Base-by-base conservation (phyloP, 2,329 filamentous ascomycete genomes). In the Dendrostoma leiphaemia region DNA sequence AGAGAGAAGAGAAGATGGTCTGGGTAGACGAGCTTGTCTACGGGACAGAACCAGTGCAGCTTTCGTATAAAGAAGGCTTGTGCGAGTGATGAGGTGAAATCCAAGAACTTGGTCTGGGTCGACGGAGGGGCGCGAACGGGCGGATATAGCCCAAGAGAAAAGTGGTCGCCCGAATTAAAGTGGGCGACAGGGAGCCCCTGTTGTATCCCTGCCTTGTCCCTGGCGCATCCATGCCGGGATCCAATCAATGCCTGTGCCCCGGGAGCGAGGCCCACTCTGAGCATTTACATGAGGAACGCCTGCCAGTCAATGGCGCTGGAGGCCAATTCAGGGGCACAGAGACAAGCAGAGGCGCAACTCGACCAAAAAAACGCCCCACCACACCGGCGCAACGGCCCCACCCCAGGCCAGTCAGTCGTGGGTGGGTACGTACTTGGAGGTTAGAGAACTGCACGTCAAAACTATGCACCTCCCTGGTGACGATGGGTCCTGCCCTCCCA, bases 231-330 rank as follows among this genome's bases (percentile, higher is more conserved):
- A 26, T 54, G 40, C 40, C 38, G 34, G 48, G 19, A 40, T 34
- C 53, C 53, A 54, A 54, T 54, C 53, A 54, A 24, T 28, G n/a
- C 26, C 32, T 43, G 19, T 47, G 19, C 44, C 38, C 38, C 26
- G 41, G 7, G 32, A 10, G 12, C 12, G 12, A 44, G 38, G 28
- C 31, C 40, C 46, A n/a, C n/a, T n/a, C n/a, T n/a, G n/a, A n/a
- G n/a, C n/a, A 46, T 54, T 34, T 51, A 54, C 47, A 45, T 54
- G 47, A n/a, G n/a, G 52, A 32, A 51, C 52, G 44, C 24, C 40
- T 40, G 29, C 8, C 45, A 24, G 21, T 35, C 28, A 40, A 23
- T n/a, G 35, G 29, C 29, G 38, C 34, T 31, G 17, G 21, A 32
- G 24, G 43, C n/a, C 43, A 19, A 45, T 31, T n/a, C n/a, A n/a